Base-by-base conservation (phyloP, 2,329 filamentous ascomycete species). In the Gnomoniopsis smithogilvyi region DNA sequence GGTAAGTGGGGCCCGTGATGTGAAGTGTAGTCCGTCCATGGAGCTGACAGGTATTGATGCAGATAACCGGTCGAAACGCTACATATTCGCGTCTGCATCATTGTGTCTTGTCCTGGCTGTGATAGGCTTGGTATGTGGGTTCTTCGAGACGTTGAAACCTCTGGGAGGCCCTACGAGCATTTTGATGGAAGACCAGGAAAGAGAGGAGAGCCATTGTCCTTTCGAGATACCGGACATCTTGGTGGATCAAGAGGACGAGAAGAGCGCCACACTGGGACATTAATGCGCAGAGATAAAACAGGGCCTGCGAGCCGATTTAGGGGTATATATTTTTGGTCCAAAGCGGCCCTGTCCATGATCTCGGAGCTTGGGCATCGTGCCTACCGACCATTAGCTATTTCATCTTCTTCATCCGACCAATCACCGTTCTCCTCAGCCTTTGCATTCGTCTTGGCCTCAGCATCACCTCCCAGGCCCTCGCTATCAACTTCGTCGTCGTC, bases 321-420 rank as follows among this genome's bases (percentile, higher is more conserved):
- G 56, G 51, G 56, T 59, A 59, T 54, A 54, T 47, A 22, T 8
- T 34, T 36, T 45, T 54, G 3, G 34, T 24, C n/a, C 14, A 26
- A 26, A 34, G 34, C 14, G 11, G 34, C 34, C 19, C 34, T 24
- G 14, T 45, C 30, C 21, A 33, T 10, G 34, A 41, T 11, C 12
- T n/a, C 12, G 15, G 3, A n/a, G 10, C 17, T 19, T 17, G n/a
- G 3, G 36, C 41, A 11, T 7, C 7, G 43, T 24, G 36, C 17
- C 56, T 62, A 62, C 22, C 52, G 45, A 41, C 52, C 54, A 17
- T 61, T 47, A 34, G 61, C 61, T 47, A 73, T 74, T 63, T 79
- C 75, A 45, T 76, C 70, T 57, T 77, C 71, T 63, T 81, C 79
- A 33, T 82, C 79, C 65, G 83, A 79, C 78, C 79, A 83, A 45